Conservation (phyloP, 495 filamentous ascomycete species). For the Neurospora hispaniola region DNA sequence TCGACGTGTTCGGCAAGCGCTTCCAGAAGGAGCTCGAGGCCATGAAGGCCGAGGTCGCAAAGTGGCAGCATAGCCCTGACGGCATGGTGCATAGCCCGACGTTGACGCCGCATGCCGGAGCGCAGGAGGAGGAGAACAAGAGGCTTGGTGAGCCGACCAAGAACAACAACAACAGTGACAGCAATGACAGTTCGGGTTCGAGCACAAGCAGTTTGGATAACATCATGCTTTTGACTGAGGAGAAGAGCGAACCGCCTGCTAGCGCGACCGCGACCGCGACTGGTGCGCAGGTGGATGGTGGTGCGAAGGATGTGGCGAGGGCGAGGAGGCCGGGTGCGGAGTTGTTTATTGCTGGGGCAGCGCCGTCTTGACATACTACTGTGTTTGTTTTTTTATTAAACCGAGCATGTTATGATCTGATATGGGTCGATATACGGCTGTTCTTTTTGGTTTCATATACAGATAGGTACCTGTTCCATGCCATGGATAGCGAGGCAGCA, state of each 20-base stretch:
- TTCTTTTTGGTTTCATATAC: not conserved
- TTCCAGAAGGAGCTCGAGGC: slow-evolving; percentile 95
- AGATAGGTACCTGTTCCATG: not conserved
- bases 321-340: slow-evolving; percentile 25
- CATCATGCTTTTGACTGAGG: slow-evolving; percentile 45
- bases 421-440: not conserved
- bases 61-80: slow-evolving; percentile 63
- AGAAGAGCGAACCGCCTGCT: slow-evolving; percentile 9
- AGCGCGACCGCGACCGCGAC: slow-evolving; percentile 20
- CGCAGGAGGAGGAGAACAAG: slow-evolving; percentile 10
- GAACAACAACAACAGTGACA: slow-evolving; percentile 1
- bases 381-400: not conserved
- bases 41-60: slow-evolving; percentile 78
- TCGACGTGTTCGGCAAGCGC: slow-evolving; percentile 90
- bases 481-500: not conserved
- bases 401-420: not conserved
- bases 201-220: slow-evolving; percentile 35
- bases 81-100: slow-evolving; percentile 26
- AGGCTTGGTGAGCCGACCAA: slow-evolving; percentile 11
- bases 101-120: slow-evolving; percentile 24
- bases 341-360: not conserved
- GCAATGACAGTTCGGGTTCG: not conserved
- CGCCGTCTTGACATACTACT: not conserved
- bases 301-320: slow-evolving; percentile 29
- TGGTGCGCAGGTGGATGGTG: slow-evolving; percentile 31